Evolutionary conservation across 2,329 filamentous ascomycete genomes (phyloP), one percentile per base, ranked within the genome.

Genomic region (Ambrosiella xylebori): DNA sequence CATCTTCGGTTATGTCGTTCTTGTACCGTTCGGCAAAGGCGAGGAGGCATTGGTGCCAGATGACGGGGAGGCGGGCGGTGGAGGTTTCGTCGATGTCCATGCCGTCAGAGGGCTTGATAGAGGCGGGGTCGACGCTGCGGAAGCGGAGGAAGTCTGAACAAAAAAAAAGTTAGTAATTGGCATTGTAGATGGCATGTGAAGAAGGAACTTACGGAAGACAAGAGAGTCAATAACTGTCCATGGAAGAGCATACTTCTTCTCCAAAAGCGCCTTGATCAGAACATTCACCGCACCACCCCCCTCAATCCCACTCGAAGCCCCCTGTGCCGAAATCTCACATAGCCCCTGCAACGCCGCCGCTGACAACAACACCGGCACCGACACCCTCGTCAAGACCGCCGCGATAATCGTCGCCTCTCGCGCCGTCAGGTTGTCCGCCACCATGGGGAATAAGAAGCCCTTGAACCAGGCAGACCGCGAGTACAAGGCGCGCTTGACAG

Each of bases 381-480:
- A 89, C 15, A 96, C 83, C 60, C 90, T 79, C 5, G 85, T 80
- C 52, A 98, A 78, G 1, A 95, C 90, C 7, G 85, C 89, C 2
- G 86, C 87, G 47, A 98, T 80, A 64, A 98, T 97, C 64, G 88
- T 83, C 4, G 93, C 93, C 71, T 98, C 93, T 55, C 90, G 82
- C 55, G 97, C 73, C 0, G 90, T 95, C 90, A 96, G n/a, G 84
- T 88, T 36, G 55, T 83, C 86, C 7, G 80, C 80, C 8, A 95
- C 83, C 15, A 98, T 78, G 0, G 93, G 93, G 67, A 97, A 97
- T 13, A 98, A 76, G 64, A 98, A 82, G 3, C 90, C 93, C 70
- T 96, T 95, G 79, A 98, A 98, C 71, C 95, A 98, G 15, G 90
- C 89, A 0, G 88, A 85, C 6, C 93, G 93, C 69, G 95, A 95